Conservation (phyloP, 495 filamentous ascomycete species). For the Hypoxylon subgilvum region DNA sequence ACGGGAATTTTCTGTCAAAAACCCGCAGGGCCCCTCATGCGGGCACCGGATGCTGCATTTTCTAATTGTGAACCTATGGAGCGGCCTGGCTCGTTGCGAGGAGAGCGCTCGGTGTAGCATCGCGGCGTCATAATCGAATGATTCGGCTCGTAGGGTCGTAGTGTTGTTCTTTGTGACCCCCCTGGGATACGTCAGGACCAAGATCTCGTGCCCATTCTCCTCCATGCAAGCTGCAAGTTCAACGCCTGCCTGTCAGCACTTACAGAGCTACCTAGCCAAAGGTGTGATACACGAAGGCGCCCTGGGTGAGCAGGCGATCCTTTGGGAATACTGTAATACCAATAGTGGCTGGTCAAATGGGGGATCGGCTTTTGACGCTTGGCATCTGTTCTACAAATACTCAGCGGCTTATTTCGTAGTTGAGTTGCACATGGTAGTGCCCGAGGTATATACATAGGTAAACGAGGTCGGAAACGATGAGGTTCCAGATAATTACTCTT, state of each 20-base stretch:
- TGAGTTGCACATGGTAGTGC: too few relatives aligned
- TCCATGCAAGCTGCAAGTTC: background rate
- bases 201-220: conserved; percentile 5
- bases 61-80: conserved; percentile 19
- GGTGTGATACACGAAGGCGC: background rate
- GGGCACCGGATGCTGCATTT: conserved; percentile 3
- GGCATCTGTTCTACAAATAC: conserved; percentile 2
- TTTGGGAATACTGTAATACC: too few relatives aligned
- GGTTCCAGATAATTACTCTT: background rate
- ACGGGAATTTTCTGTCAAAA: conserved; percentile 30
- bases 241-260: background rate
- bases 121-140: conserved; percentile 33
- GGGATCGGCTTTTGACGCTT: conserved; percentile 20
- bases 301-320: background rate
- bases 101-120: conserved; percentile 1
- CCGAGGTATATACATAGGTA: too few relatives aligned
- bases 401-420: too few relatives aligned
- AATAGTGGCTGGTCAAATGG: conserved; percentile 1
- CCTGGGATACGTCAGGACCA: conserved; percentile 1
- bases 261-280: too few relatives aligned
- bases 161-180: conserved; percentile 6
- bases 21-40: conserved; percentile 5
- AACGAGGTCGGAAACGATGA: background rate
- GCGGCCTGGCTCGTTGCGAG: conserved; percentile 5
- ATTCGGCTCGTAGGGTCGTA: conserved; percentile 11